These are phyloP conservation scores for Cylindrotheca fusiformis DNA, from an alignment of 108 stramenopile species.

Conservation along the genomic window DNA sequence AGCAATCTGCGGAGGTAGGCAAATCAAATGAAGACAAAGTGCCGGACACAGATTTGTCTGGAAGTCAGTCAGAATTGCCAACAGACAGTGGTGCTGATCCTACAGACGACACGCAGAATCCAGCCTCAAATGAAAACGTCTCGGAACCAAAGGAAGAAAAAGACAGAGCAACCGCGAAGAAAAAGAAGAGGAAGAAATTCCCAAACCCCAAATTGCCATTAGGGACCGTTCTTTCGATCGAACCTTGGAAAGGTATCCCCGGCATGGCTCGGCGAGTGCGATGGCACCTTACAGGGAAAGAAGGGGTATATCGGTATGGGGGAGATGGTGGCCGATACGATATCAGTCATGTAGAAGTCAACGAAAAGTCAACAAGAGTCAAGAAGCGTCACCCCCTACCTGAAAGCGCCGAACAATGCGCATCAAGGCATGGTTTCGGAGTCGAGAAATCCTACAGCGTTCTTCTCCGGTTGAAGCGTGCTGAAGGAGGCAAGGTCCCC, in stretches of 20 bases:
- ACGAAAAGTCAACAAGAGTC: slow-evolving; percentile 69
- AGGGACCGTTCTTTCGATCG: slow-evolving; percentile 78
- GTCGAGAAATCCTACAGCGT: slow-evolving; percentile 46
- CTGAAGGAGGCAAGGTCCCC: background rate
- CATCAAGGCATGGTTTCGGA: slow-evolving; percentile 83
- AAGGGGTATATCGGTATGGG: slow-evolving; percentile 84
- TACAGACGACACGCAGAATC: slow-evolving; percentile 23
- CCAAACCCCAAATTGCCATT: slow-evolving; percentile 70
- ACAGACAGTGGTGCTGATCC: slow-evolving; percentile 11
- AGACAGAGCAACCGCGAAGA: slow-evolving; percentile 11
- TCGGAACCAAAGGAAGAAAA: slow-evolving; percentile 9
- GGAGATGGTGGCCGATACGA: slow-evolving; percentile 88
- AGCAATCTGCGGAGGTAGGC: slow-evolving; percentile 23
- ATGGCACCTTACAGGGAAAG: slow-evolving; percentile 81
- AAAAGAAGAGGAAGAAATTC: slow-evolving; percentile 58
- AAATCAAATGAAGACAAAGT: slow-evolving; percentile 15
- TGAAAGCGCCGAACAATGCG: slow-evolving; percentile 80
- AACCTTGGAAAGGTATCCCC: slow-evolving; percentile 73
- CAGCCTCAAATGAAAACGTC: background rate
- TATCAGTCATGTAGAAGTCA: slow-evolving; percentile 77
- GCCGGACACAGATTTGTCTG: slow-evolving; percentile 9
- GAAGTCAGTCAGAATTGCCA: background rate
- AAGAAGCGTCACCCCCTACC: slow-evolving; percentile 67
- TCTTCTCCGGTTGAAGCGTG: slow-evolving; percentile 45
- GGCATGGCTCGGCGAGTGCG: slow-evolving; percentile 68